These are phyloP conservation scores for Neocucurbitaria cava DNA, from an alignment of 2,329 filamentous ascomycete genomes.

Conservation along the genomic window DNA sequence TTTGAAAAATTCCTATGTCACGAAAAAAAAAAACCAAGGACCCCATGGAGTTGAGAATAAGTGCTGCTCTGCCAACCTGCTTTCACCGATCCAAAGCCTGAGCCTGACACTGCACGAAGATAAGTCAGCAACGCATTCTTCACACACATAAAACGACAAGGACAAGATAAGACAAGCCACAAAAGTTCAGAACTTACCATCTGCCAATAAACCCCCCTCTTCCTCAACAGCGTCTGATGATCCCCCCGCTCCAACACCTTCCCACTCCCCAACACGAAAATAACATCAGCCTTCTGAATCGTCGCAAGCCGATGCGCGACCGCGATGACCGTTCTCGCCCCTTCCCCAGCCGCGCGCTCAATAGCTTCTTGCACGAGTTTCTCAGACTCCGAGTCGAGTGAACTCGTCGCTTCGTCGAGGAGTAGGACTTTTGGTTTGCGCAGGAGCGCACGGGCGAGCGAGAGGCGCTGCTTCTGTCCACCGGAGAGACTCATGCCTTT, in stretches of 20 bases:
- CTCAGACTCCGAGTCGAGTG: slow-evolving; percentile 45
- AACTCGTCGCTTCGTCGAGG: slow-evolving; percentile 46
- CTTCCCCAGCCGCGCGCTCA: slow-evolving; percentile 38
- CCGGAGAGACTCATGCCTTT: slow-evolving; percentile 45
- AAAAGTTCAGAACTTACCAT: slow-evolving; percentile 34
- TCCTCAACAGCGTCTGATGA: slow-evolving; percentile 17
- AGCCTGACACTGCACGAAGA: slow-evolving; percentile 41
- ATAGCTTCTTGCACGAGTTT: slow-evolving; percentile 45
- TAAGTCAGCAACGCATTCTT: slow-evolving; percentile 16
- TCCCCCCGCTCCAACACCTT: slow-evolving; percentile 48
- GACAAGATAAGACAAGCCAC: not conserved
- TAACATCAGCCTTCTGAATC: slow-evolving; percentile 47
- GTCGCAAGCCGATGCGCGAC: slow-evolving; percentile 51
- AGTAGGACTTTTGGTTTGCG: slow-evolving; percentile 41
- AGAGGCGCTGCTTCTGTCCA: slow-evolving; percentile 47
- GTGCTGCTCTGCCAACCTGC: no score
- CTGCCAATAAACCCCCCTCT: slow-evolving; percentile 34
- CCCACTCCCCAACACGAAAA: slow-evolving; percentile 51
- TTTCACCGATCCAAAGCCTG: slow-evolving; percentile 46
- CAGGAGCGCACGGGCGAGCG: slow-evolving; percentile 43
- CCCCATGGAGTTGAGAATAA: not conserved
- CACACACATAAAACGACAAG: no score
- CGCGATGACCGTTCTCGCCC: slow-evolving; percentile 38
- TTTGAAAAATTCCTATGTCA: not conserved
- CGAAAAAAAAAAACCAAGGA: no score